Percentiles rank a stretch among this genome's conserved stretches.
Evolutionary conservation across 257 asterid genomes (phyloP).

Genomic region (Rauvolfia tetraphylla): DNA sequence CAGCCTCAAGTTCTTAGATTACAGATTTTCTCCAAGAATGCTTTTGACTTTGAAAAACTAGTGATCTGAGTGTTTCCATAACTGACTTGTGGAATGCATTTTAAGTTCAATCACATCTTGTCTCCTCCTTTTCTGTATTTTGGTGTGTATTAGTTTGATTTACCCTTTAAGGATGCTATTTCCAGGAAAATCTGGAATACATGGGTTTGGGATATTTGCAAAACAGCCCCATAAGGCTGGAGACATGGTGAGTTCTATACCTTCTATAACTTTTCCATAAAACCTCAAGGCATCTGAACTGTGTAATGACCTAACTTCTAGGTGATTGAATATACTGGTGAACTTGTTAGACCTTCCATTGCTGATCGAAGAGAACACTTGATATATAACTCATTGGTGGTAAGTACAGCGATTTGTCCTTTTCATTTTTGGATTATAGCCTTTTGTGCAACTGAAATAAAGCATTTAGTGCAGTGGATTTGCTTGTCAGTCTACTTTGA

Average conservation of each 20-base stretch:
- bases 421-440: conserved; percentile 16
- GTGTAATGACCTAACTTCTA: conserved; percentile 25
- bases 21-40: not conserved
- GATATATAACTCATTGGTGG: conserved; percentile 92
- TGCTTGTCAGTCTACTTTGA: conserved; percentile 10
- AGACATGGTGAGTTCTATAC: conserved; percentile 70
- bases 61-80: not conserved
- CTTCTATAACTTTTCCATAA: conserved; percentile 10
- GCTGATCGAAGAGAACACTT: conserved; percentile 95
- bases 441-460: conserved; percentile 4
- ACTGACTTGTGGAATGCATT: not conserved
- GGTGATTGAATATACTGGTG: conserved; percentile 95
- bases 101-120: conserved; percentile 11
- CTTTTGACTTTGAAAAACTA: not conserved
- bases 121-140: not conserved
- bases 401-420: conserved; percentile 31
- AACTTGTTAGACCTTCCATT: conserved; percentile 82
- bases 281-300: conserved; percentile 11
- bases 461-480: conserved; percentile 2
- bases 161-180: conserved; percentile 26
- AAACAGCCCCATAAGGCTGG: conserved; percentile 87
- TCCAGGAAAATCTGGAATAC: conserved; percentile 92
- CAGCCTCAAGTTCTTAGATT: not conserved
- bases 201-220: conserved; percentile 92
- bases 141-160: not conserved